phyloP scores from a whole-genome alignment of 78 protist species.

The Dictyostelium purpureum region DNA sequence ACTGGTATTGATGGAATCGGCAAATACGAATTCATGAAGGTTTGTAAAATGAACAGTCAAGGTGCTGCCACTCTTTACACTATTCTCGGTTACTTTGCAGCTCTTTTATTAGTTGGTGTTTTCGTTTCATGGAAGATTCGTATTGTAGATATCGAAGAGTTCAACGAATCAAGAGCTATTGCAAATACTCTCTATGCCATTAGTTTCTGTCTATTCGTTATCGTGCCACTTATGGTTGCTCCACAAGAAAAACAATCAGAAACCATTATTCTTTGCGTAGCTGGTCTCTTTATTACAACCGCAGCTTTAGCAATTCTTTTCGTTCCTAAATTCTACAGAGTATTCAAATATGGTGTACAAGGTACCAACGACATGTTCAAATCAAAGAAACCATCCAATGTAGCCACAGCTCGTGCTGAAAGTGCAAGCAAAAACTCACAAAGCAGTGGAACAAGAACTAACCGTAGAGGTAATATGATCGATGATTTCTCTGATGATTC shows the following conservation, averaged over 20 bases:
- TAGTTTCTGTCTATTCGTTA: conserved; percentile 12
- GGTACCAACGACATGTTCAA: neutral
- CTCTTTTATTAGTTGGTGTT: conserved; percentile 8
- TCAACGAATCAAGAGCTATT: conserved; percentile 14
- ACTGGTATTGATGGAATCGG: neutral
- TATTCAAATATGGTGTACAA: neutral
- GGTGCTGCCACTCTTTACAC: conserved; percentile 9
- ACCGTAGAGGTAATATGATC: neutral
- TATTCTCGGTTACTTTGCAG: neutral
- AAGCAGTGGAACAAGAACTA: neutral
- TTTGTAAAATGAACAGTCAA: neutral
- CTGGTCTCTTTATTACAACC: neutral
- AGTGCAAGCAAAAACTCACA: neutral
- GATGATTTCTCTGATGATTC: conserved; percentile 7
- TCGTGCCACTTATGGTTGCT: conserved; percentile 17
- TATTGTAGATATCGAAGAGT: conserved; percentile 25
- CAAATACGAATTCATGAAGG: conserved; percentile 25
- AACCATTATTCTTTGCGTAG: neutral
- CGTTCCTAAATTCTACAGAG: conserved; percentile 33
- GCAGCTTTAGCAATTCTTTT: conserved; percentile 6
- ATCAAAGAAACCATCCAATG: neutral
- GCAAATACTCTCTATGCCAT: conserved; percentile 19
- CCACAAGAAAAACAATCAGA: neutral
- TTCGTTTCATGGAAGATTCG: conserved; percentile 34
- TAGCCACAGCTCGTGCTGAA: conserved; percentile 13